Evolutionary conservation across 1,139 yeast species (phyloP).

Genomic region (Candida labiduridarum): DNA sequence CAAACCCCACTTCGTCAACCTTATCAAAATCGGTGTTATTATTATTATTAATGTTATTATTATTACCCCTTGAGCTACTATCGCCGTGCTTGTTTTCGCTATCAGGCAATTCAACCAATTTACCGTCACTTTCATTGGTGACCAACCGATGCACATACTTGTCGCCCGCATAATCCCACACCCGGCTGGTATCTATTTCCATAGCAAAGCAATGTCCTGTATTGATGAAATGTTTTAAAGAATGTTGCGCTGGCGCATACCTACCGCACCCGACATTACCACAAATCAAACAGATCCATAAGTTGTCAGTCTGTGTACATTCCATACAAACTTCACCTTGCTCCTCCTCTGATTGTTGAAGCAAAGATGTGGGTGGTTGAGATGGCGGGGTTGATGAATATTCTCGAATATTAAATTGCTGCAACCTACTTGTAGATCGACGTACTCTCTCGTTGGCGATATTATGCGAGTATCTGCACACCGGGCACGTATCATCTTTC

Average conservation of each 20-base stretch:
- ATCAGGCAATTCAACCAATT: conserved; percentile 69
- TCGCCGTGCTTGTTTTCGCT: conserved; percentile 21
- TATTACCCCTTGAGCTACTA: conserved; percentile 1
- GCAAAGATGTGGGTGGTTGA: conserved; percentile 5
- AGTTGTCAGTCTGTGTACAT: conserved; percentile 31
- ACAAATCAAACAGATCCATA: conserved; percentile 51
- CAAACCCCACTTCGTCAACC: conserved; percentile 64
- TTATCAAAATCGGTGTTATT: conserved; percentile 24
- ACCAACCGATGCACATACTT: conserved; percentile 85
- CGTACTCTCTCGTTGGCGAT: conserved; percentile 39
- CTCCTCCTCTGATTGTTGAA: conserved; percentile 10
- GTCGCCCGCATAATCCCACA: conserved; percentile 96
- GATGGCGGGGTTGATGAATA: conserved; percentile 5
- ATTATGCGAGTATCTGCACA: conserved; percentile 75
- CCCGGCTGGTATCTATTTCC: conserved; percentile 84
- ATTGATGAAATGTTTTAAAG: conserved; percentile 73
- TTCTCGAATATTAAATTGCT: conserved; percentile 26
- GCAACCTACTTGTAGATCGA: conserved; percentile 35
- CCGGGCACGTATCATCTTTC: conserved; percentile 92
- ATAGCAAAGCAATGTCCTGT: conserved; percentile 91
- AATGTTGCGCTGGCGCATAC: conserved; percentile 80
- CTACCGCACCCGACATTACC: conserved; percentile 57
- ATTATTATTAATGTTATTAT: conserved; percentile 8
- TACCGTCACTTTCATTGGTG: conserved; percentile 85
- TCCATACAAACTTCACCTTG: conserved; percentile 37